A percentile compares a stretch with the other conserved stretches of the same genome.
Evolutionary conservation across 305 asterid genomes (phyloP).

Genomic region (Fraxinus sp.): DNA sequence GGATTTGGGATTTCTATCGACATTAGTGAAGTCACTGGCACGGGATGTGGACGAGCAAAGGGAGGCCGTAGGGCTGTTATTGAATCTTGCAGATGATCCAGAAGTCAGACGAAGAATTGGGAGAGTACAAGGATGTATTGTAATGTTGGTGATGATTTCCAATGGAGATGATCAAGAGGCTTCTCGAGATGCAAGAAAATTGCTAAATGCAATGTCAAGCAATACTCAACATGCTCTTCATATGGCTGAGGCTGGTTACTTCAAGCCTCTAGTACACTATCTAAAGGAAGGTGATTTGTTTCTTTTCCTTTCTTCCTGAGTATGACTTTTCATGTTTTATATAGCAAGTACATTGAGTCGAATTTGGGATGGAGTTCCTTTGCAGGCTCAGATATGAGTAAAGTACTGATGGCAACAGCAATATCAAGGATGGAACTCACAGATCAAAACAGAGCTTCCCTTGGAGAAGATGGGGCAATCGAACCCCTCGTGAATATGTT

Average conservation of each 20-base stretch:
- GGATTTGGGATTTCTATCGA: conserved; percentile 43
- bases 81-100: conserved; percentile 41
- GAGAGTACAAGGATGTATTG: conserved; percentile 67
- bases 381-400: conserved; percentile 88
- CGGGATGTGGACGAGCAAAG: conserved; percentile 61
- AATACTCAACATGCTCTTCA: conserved; percentile 80
- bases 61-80: conserved; percentile 71
- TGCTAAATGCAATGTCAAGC: conserved; percentile 59
- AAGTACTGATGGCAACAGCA: conserved; percentile 86
- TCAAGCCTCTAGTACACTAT: conserved; percentile 70
- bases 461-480: conserved; percentile 67
- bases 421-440: conserved; percentile 72
- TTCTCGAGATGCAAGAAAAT: conserved; percentile 50
- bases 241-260: conserved; percentile 96
- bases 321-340: neutral
- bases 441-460: conserved; percentile 59
- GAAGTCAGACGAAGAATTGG: conserved; percentile 60
- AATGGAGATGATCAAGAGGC: conserved; percentile 58
- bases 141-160: conserved; percentile 70
- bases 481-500: conserved; percentile 75
- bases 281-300: conserved; percentile 56
- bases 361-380: neutral
- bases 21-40: conserved; percentile 62
- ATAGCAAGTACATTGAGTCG: neutral
- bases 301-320: neutral